Conservation (phyloP, 2,329 filamentous ascomycete species). For the Ascochyta koolunga region DNA sequence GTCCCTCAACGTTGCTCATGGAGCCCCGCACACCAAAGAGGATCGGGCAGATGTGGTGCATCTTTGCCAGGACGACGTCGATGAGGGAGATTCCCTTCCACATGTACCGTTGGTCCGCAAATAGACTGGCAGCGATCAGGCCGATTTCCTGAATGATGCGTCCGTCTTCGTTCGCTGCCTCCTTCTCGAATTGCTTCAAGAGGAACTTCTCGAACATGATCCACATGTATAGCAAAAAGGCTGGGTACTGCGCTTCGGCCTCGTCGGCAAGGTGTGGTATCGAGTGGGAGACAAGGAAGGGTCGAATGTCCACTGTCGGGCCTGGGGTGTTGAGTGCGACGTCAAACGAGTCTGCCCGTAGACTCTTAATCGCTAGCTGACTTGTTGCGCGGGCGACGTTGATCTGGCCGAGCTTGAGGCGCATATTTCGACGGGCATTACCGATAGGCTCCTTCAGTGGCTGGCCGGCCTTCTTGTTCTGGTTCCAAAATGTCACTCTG, state of each 20-base stretch:
- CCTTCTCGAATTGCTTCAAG: slow-evolving; percentile 63
- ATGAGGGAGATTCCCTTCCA: slow-evolving; percentile 73
- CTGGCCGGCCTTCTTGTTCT: slow-evolving; percentile 29
- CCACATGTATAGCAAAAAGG: slow-evolving; percentile 69
- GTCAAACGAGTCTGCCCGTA: slow-evolving; percentile 40
- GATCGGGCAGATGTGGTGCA: slow-evolving; percentile 78
- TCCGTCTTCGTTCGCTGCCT: slow-evolving; percentile 47
- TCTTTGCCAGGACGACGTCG: slow-evolving; percentile 87
- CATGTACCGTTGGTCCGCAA: slow-evolving; percentile 70
- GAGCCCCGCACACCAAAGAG: slow-evolving; percentile 82
- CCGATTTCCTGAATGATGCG: slow-evolving; percentile 74
- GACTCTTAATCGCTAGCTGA: slow-evolving; percentile 30
- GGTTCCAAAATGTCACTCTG: slow-evolving; percentile 36
- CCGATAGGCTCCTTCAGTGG: slow-evolving; percentile 40
- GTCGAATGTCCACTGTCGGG: slow-evolving; percentile 45
- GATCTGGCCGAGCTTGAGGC: slow-evolving; percentile 43
- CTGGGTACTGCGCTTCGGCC: slow-evolving; percentile 51
- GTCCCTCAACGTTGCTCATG: slow-evolving; percentile 65
- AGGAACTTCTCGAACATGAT: slow-evolving; percentile 77
- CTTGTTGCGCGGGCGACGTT: slow-evolving; percentile 37
- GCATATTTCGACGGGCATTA: slow-evolving; percentile 41
- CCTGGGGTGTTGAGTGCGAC: slow-evolving; percentile 30
- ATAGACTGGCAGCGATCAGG: slow-evolving; percentile 76
- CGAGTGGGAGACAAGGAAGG: slow-evolving; percentile 43
- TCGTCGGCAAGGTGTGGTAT: slow-evolving; percentile 36